These are phyloP conservation scores for Naganishia antarctica DNA, from an alignment of 768 basidiomycete genomes.

Conservation along the genomic window DNA sequence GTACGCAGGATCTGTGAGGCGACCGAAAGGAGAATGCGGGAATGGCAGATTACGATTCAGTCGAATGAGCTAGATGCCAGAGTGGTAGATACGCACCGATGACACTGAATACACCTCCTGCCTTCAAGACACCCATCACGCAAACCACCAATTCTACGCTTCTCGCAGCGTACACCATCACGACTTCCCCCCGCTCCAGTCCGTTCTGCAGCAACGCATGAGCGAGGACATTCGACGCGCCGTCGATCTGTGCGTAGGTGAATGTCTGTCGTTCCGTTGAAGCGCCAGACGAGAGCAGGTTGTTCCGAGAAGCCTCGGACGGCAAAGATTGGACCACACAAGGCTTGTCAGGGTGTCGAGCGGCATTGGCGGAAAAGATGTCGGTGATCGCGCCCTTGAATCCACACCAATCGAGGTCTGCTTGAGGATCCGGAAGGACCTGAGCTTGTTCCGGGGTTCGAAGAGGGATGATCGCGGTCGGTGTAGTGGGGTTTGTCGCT, in stretches of 20 bases:
- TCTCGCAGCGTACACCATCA: constrained; percentile 95
- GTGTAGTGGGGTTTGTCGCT: constrained; percentile 57
- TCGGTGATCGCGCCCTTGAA: constrained; percentile 97
- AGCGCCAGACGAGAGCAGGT: constrained; percentile 10
- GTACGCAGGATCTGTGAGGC: constrained; percentile 78
- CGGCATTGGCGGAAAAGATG: constrained; percentile 84
- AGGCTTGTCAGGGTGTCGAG: constrained; percentile 67
- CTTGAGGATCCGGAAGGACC: constrained; percentile 73
- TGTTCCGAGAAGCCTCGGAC: constrained; percentile 30
- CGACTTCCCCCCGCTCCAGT: constrained; percentile 85
- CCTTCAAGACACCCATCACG: constrained; percentile 92
- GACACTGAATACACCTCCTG: constrained; percentile 93
- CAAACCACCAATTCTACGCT: constrained; percentile 95
- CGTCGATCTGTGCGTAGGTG: constrained; percentile 74
- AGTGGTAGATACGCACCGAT: constrained; percentile 82
- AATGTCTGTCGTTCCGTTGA: constrained; percentile 54
- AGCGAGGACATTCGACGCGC: constrained; percentile 80
- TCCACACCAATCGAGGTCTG: constrained; percentile 91
- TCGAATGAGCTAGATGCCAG: too few relatives aligned
- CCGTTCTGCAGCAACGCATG: constrained; percentile 83
- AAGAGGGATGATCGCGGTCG: constrained; percentile 68
- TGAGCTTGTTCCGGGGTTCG: constrained; percentile 66
- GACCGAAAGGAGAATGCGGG: not conserved
- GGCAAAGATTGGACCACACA: constrained; percentile 81
- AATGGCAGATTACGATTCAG: constrained; percentile 8